Evolutionary conservation across 169 alveolate genomes (phyloP), one percentile per base, ranked within the genome.

Genomic region (Perkinsus olseni): DNA sequence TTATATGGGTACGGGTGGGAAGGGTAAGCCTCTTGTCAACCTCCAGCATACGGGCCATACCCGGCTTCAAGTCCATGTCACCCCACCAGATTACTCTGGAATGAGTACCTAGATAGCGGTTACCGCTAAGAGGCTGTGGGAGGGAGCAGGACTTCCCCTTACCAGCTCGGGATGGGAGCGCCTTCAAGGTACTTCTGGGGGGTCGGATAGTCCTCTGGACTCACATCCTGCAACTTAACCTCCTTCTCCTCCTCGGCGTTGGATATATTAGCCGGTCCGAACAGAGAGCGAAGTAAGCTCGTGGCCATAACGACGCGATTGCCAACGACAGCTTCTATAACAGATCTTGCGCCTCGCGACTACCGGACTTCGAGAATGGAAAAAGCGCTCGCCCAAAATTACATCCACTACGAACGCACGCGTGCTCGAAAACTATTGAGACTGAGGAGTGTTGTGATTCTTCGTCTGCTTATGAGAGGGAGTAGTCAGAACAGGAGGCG

Each of bases 1-100:
- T 95, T 48, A 96, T 97, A 91, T 97, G 99, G 21, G 98, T 97
- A 11, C 98, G 95, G 13, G 99, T 97, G 10, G 98, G 98, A 92
- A 97, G 94, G 13, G 98, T 97, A 92, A 96, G 95, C 11, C 98
- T 94, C 95, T 96, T 96, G 95, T 97, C 98, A 34, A 97, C 99
- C 95, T 97, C 98, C 74, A 97, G 94, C 90, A 96, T 97, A 20
- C 98, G 95, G 51, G 97, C 95, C 98, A 97, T 97, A 24, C 93
- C 96, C 4, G 96, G 96, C 50, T 74, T 74, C 48, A 92, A 91
- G 24, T 93, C 96, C 93, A 94, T 96, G 36, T 95, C 97, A 0
- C 95, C 50, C 92, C 39, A 95, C 97, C 97, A 95, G 94, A 92
- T 95, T 95, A 74, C 95, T 92, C 94, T 95, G 97, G 92, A 95